Percentiles rank a stretch among this genome's conserved stretches.
Evolutionary conservation across 345 rosid genomes (phyloP).

Genomic region (Lagerstroemia speciosa): DNA sequence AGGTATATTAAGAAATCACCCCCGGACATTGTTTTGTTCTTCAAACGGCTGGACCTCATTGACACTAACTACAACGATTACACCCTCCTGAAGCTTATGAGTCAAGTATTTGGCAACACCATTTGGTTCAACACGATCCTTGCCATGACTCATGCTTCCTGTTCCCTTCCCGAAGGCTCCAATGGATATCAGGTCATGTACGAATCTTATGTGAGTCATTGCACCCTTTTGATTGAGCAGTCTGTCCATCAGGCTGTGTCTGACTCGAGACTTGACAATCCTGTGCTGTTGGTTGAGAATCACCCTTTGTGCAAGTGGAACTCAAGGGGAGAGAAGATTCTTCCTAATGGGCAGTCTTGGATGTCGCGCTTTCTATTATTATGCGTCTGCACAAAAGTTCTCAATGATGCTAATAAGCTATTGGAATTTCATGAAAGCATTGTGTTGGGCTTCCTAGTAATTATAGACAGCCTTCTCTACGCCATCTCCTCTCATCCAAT

Average conservation of each 20-base stretch:
- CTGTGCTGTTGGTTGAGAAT: constrained; percentile 73
- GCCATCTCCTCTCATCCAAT: constrained; percentile 75
- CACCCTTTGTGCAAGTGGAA: constrained; percentile 63
- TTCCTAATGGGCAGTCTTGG: constrained; percentile 85
- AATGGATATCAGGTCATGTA: constrained; percentile 53
- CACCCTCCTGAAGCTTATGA: constrained; percentile 72
- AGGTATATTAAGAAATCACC: constrained; percentile 63
- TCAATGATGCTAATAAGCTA: constrained; percentile 57
- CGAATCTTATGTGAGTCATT: constrained; percentile 62
- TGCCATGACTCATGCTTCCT: constrained; percentile 80
- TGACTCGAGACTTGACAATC: constrained; percentile 68
- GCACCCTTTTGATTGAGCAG: constrained; percentile 61
- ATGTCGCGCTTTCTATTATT: constrained; percentile 59
- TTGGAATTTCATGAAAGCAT: constrained; percentile 56
- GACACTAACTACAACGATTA: constrained; percentile 51
- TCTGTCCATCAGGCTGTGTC: constrained; percentile 61
- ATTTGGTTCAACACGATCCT: constrained; percentile 87
- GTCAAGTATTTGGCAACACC: constrained; percentile 61
- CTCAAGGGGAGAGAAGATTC: constrained; percentile 54
- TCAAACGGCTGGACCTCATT: constrained; percentile 71
- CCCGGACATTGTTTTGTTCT: constrained; percentile 70
- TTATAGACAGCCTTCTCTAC: constrained; percentile 62
- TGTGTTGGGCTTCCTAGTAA: constrained; percentile 46
- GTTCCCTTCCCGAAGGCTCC: constrained; percentile 59
- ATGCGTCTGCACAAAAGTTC: constrained; percentile 64